phyloP scores from a whole-genome alignment of 2,329 filamentous ascomycete species.

The Ramularia endophylla region DNA sequence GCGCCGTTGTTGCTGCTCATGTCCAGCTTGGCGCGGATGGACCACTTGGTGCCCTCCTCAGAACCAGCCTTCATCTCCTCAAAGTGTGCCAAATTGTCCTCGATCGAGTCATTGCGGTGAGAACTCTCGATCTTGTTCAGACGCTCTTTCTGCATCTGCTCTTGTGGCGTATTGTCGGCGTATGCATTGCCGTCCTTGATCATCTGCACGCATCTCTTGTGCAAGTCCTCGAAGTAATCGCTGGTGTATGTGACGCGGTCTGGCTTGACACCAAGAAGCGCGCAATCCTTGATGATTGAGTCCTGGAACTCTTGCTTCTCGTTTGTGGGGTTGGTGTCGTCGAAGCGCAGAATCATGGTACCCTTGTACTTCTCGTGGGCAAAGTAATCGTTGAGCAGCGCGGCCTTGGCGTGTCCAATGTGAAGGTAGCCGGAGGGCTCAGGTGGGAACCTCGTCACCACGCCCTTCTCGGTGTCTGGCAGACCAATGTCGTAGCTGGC shows the following conservation, averaged over 20 bases:
- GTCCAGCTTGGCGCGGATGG: slow-evolving; percentile 91
- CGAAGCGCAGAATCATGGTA: slow-evolving; percentile 84
- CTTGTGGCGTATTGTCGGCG: slow-evolving; percentile 87
- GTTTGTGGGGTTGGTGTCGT: slow-evolving; percentile 96
- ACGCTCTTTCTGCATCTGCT: slow-evolving; percentile 79
- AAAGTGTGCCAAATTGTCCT: slow-evolving; percentile 81
- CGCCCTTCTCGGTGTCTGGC: slow-evolving; percentile 76
- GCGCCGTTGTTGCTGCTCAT: slow-evolving; percentile 91
- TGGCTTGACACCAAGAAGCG: slow-evolving; percentile 84
- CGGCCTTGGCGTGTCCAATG: slow-evolving; percentile 93
- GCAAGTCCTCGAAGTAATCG: slow-evolving; percentile 91
- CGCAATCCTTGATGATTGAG: slow-evolving; percentile 84
- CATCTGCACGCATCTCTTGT: slow-evolving; percentile 75
- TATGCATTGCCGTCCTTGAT: slow-evolving; percentile 87
- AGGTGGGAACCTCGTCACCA: slow-evolving; percentile 87
- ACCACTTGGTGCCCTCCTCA: slow-evolving; percentile 74
- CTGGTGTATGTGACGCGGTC: slow-evolving; percentile 85
- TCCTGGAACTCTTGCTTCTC: slow-evolving; percentile 97
- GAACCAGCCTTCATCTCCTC: slow-evolving; percentile 89
- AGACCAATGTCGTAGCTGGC: slow-evolving; percentile 86
- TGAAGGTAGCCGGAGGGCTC: slow-evolving; percentile 96
- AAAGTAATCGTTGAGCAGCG: slow-evolving; percentile 92
- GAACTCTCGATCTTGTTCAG: slow-evolving; percentile 77
- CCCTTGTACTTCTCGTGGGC: slow-evolving; percentile 90
- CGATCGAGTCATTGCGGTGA: slow-evolving; percentile 68